These are phyloP conservation scores for Calocybe cyanea DNA, from an alignment of 768 basidiomycete genomes.

Conservation along the genomic window DNA sequence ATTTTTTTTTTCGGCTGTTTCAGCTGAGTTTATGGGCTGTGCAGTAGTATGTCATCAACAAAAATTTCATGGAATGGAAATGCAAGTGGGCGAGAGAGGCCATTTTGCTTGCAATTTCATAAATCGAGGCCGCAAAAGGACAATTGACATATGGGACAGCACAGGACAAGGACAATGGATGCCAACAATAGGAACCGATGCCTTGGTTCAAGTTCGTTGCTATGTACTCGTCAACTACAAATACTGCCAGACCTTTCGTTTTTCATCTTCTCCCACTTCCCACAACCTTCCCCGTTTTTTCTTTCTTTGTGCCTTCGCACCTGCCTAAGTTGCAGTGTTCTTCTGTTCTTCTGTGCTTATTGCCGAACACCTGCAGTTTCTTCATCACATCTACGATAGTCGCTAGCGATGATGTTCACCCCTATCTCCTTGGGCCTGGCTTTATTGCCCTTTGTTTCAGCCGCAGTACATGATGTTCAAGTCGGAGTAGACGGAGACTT, in stretches of 20 bases:
- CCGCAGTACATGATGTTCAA: slow-evolving; percentile 48
- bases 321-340: slow-evolving; percentile 6
- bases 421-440: slow-evolving; percentile 43
- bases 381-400: slow-evolving; percentile 26
- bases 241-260: slow-evolving; percentile 8
- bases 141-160: slow-evolving; percentile 6
- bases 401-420: slow-evolving; percentile 42
- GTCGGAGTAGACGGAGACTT: slow-evolving; percentile 45
- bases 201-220: slow-evolving; percentile 8
- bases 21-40: too few species aligned
- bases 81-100: too few species aligned
- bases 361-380: slow-evolving; percentile 18
- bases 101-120: too few species aligned
- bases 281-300: slow-evolving; percentile 24
- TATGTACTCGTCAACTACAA: slow-evolving; percentile 9
- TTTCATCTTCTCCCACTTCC: slow-evolving; percentile 20
- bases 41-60: too few species aligned
- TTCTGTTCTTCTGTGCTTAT: slow-evolving; percentile 21
- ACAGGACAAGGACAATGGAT: slow-evolving; percentile 10
- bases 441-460: slow-evolving; percentile 46
- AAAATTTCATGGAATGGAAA: too few species aligned
- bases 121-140: too few species aligned
- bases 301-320: too few species aligned
- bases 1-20: too few species aligned
- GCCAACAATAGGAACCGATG: slow-evolving; percentile 1